Percentiles rank a stretch among this genome's conserved stretches.
Conservation (phyloP, 2,329 filamentous ascomycete species). For the Penicillium sp. region DNA sequence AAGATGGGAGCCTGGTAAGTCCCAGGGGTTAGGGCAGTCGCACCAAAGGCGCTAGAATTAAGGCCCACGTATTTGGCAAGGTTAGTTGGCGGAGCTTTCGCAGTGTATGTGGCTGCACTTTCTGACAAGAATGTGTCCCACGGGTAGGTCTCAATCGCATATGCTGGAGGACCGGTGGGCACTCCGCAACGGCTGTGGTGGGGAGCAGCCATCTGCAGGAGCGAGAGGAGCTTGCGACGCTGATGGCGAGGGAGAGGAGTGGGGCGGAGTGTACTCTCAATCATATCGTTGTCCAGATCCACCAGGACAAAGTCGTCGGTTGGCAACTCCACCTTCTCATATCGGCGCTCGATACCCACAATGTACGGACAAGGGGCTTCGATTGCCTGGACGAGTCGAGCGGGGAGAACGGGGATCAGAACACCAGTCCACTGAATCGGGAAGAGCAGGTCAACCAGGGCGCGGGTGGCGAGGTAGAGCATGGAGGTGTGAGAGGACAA, state of each 20-base stretch:
- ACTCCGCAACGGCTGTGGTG: conserved; percentile 88
- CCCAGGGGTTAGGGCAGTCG: conserved; percentile 58
- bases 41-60: conserved; percentile 83
- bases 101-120: conserved; percentile 75
- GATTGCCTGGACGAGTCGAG: conserved; percentile 82
- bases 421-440: conserved; percentile 92
- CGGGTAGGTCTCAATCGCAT: conserved; percentile 90
- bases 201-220: conserved; percentile 86
- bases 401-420: conserved; percentile 88
- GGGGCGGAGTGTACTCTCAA: conserved; percentile 81
- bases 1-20: conserved; percentile 69
- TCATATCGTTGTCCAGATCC: conserved; percentile 86
- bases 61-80: conserved; percentile 85
- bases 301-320: conserved; percentile 96
- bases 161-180: conserved; percentile 82
- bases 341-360: conserved; percentile 89
- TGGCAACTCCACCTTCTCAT: conserved; percentile 66
- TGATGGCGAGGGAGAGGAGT: conserved; percentile 81
- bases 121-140: conserved; percentile 89
- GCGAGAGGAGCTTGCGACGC: conserved; percentile 81
- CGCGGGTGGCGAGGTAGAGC: conserved; percentile 89
- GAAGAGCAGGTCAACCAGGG: conserved; percentile 82
- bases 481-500: conserved; percentile 94
- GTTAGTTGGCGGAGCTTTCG: conserved; percentile 68
- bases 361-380: conserved; percentile 97